phyloP scores from a whole-genome alignment of 2,329 filamentous ascomycete species.

The Clonostachys sp. region DNA sequence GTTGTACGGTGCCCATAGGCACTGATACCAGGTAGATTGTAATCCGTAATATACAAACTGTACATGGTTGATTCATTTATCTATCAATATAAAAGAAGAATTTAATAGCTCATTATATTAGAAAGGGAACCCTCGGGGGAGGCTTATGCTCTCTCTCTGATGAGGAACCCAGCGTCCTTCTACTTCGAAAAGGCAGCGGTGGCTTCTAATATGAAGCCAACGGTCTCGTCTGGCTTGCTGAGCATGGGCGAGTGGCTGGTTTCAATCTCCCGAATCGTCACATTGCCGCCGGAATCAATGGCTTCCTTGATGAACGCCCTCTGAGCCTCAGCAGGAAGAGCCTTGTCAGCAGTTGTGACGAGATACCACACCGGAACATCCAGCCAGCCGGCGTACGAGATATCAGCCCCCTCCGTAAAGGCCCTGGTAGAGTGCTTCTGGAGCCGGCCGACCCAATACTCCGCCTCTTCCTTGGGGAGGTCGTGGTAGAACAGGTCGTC shows the following conservation, averaged over 20 bases:
- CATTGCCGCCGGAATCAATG: constrained; percentile 23
- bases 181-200: neutral
- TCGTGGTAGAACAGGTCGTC: constrained; percentile 45
- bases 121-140: too few species aligned
- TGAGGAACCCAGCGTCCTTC: too few species aligned
- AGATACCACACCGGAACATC: constrained; percentile 43
- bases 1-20: too few species aligned
- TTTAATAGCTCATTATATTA: too few species aligned
- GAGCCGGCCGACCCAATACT: constrained; percentile 34
- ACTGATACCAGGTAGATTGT: too few species aligned
- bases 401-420: constrained; percentile 35
- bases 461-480: constrained; percentile 33
- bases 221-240: constrained; percentile 34
- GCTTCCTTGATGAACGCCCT: constrained; percentile 28
- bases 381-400: constrained; percentile 38
- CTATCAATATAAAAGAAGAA: too few species aligned
- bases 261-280: constrained; percentile 31
- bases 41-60: too few species aligned
- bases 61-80: too few species aligned
- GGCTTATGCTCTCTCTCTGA: too few species aligned
- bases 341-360: constrained; percentile 32
- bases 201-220: constrained; percentile 20
- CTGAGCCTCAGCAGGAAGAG: constrained; percentile 31
- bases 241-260: constrained; percentile 45
- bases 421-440: constrained; percentile 32